These are phyloP conservation scores for Aspergillus campestris DNA, from an alignment of 495 filamentous ascomycete genomes.

Conservation along the genomic window DNA sequence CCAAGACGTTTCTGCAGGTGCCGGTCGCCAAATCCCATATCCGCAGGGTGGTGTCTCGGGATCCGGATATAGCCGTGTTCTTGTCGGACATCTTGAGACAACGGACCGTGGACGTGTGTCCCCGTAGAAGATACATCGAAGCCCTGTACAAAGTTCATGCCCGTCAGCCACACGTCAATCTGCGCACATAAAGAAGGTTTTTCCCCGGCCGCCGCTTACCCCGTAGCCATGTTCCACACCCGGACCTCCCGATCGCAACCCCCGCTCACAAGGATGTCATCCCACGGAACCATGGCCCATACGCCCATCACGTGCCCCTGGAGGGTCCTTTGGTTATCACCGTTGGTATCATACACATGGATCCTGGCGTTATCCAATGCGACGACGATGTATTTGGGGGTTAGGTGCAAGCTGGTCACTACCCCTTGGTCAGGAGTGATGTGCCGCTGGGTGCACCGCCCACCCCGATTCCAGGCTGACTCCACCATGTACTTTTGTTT, in stretches of 20 bases:
- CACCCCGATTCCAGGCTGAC: constrained; percentile 90
- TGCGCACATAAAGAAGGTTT: too few relatives aligned
- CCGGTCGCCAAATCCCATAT: constrained; percentile 91
- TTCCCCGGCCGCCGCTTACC: constrained; percentile 47
- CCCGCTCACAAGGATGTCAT: constrained; percentile 88
- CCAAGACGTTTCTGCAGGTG: constrained; percentile 79
- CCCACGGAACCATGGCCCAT: constrained; percentile 99
- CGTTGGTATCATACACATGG: constrained; percentile 91
- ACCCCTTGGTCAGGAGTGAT: constrained; percentile 95
- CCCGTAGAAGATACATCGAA: constrained; percentile 75
- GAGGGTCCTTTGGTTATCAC: constrained; percentile 77
- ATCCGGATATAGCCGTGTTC: constrained; percentile 91
- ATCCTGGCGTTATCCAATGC: constrained; percentile 98
- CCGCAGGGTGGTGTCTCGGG: constrained; percentile 85
- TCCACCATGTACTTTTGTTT: constrained; percentile 97
- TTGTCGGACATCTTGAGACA: constrained; percentile 96
- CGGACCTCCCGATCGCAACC: constrained; percentile 95
- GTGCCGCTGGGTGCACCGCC: constrained; percentile 64
- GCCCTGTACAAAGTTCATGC: constrained; percentile 30
- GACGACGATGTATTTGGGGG: constrained; percentile 91
- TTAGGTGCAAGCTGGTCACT: constrained; percentile 91
- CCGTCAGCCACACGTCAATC: background rate
- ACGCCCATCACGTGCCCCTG: constrained; percentile 98
- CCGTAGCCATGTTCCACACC: constrained; percentile 94
- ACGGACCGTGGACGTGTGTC: constrained; percentile 92